Conservation (phyloP, 2,329 filamentous ascomycete species). For the Zymoseptoria passerinii region DNA sequence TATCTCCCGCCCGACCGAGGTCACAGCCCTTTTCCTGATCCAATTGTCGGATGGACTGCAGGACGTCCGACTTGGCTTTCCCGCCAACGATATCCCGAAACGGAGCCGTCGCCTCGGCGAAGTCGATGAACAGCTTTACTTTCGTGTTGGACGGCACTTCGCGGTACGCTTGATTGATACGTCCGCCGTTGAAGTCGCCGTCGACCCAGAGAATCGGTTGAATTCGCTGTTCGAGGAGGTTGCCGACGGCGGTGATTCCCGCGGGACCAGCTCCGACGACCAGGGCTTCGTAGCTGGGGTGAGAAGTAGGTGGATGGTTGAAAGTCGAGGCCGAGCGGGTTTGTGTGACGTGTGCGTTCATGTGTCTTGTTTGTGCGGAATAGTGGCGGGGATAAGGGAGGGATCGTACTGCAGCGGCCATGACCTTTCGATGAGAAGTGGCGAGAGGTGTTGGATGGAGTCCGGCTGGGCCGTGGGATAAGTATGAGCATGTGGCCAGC, state of each 20-base stretch:
- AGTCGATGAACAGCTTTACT: conserved; percentile 51
- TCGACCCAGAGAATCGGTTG: conserved; percentile 52
- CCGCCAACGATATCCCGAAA: conserved; percentile 46
- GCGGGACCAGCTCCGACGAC: conserved; percentile 53
- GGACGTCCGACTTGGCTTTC: conserved; percentile 44
- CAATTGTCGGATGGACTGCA: conserved; percentile 45
- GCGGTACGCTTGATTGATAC: conserved; percentile 44
- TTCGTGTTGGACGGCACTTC: conserved; percentile 59
- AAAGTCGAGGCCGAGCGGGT: neutral
- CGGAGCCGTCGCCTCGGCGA: conserved; percentile 45
- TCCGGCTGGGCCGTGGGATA: neutral
- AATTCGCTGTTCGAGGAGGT: conserved; percentile 48
- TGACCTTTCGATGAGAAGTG: neutral
- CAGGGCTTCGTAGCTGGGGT: conserved; percentile 40
- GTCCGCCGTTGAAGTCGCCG: conserved; percentile 42
- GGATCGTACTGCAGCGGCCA: neutral
- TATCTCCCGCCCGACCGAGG: conserved; percentile 50
- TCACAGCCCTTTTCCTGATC: conserved; percentile 51
- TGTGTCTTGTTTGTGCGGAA: neutral
- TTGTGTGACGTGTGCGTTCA: neutral
- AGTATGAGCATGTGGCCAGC: neutral
- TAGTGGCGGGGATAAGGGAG: neutral
- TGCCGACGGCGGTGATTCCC: conserved; percentile 54
- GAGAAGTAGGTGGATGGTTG: neutral
- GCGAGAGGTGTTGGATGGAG: neutral